Conservation (phyloP, 2,329 filamentous ascomycete species). For the Microthyrium microscopicum region DNA sequence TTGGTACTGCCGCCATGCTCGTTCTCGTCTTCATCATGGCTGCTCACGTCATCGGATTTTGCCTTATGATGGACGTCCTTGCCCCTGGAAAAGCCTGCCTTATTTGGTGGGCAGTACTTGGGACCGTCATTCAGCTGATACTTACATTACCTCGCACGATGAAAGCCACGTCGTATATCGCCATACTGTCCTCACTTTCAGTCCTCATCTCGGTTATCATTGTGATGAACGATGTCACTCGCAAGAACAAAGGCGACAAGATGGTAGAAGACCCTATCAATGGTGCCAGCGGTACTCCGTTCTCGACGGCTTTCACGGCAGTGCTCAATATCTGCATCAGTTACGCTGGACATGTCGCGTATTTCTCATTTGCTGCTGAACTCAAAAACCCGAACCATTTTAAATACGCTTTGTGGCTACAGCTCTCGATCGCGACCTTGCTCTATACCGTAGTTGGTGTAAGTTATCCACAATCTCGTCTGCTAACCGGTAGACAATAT, state of each 20-base stretch:
- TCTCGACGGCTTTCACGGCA: slow-evolving; percentile 8
- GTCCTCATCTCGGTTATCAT: slow-evolving; percentile 47
- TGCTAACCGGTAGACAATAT: too few relatives aligned
- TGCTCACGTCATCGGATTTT: slow-evolving; percentile 55
- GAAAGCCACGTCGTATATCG: slow-evolving; percentile 44
- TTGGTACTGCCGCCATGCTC: slow-evolving; percentile 44
- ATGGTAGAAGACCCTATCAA: background rate
- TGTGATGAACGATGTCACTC: slow-evolving; percentile 48
- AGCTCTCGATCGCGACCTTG: slow-evolving; percentile 41
- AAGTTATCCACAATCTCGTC: too few relatives aligned
- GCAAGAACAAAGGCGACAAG: slow-evolving; percentile 22
- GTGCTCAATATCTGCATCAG: slow-evolving; percentile 51
- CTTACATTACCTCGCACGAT: slow-evolving; percentile 46
- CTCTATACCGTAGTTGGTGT: slow-evolving; percentile 51
- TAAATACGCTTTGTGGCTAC: slow-evolving; percentile 43
- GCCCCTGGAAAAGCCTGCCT: slow-evolving; percentile 45
- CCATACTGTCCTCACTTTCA: slow-evolving; percentile 31
- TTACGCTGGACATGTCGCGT: slow-evolving; percentile 51
- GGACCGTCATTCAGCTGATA: slow-evolving; percentile 39
- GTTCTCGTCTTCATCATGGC: slow-evolving; percentile 54
- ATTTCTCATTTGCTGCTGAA: slow-evolving; percentile 50
- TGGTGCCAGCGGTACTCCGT: too few relatives aligned
- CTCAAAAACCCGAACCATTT: slow-evolving; percentile 44
- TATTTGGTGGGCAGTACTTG: slow-evolving; percentile 46
- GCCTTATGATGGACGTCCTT: slow-evolving; percentile 50